Evolutionary conservation across 2,329 filamentous ascomycete genomes (phyloP), one percentile per base, ranked within the genome.

Genomic region (Chaetoscypha palmicola): DNA sequence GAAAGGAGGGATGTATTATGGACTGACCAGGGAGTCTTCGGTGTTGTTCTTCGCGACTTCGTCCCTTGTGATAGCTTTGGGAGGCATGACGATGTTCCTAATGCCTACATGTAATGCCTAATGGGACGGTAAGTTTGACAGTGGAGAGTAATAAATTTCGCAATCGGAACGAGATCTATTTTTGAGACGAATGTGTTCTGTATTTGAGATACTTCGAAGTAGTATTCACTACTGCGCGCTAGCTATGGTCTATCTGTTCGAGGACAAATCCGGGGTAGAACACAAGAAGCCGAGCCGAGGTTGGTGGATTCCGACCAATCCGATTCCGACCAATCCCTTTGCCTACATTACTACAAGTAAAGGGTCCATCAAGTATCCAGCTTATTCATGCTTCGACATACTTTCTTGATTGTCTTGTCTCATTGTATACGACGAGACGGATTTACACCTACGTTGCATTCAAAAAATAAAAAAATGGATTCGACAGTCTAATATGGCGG

Each of bases 21-120:
- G 21, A 17, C 30, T 28, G 28, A 40, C 31, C n/a, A 58, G 51
- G 19, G 55, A 57, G 52, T 89, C 83, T 38, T 84, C 79, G 45
- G 75, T 78, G 63, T 81, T 87, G 69, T 91, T 83, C 63, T 82
- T 76, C 50, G 82, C 81, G 55, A 92, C 84, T 64, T 87, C 75
- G 44, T 69, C 75, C 56, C 76, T 75, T 47, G 76, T 73, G 58
- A 62, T 45, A 9, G 48, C 51, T 38, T 61, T 50, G 23, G 56
- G 54, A 45, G 58, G 52, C 59, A 60, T 61, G 36, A n/a, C 51
- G 46, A 22, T 32, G 37, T n/a, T n/a, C n/a, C n/a, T n/a, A n/a
- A n/a, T n/a, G n/a, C n/a, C n/a, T n/a, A n/a, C n/a, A n/a, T n/a
- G n/a, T n/a, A n/a, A n/a, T n/a, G n/a, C n/a, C n/a, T n/a, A n/a